Evolutionary conservation across 352 stramenopile genomes (phyloP).

Genomic region (Phytophthora sansomeana): DNA sequence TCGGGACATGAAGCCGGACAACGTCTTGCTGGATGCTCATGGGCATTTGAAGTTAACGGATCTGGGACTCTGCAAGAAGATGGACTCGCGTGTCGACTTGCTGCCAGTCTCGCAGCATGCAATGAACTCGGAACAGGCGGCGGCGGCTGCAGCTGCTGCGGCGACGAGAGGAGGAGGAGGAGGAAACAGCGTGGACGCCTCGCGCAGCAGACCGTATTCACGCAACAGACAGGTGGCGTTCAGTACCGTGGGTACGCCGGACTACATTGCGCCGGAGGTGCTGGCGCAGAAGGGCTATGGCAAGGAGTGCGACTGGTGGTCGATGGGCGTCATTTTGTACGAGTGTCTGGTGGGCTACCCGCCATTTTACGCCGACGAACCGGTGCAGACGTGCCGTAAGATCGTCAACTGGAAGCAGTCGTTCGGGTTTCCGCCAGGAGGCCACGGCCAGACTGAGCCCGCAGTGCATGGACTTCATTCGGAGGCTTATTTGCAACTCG

Average conservation of each 20-base stretch:
- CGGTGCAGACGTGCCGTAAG: constrained; percentile 98
- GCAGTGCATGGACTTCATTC: constrained; percentile 94
- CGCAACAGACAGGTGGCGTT: constrained; percentile 94
- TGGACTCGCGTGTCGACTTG: constrained; percentile 90
- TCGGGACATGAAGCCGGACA: constrained; percentile 98
- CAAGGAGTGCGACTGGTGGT: constrained; percentile 99
- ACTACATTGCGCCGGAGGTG: constrained; percentile 99
- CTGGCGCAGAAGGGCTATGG: constrained; percentile 88
- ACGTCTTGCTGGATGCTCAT: constrained; percentile 96
- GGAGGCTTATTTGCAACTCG: constrained; percentile 94
- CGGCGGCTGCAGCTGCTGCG: constrained; percentile 8
- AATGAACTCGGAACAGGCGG: constrained; percentile 41
- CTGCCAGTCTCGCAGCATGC: constrained; percentile 83
- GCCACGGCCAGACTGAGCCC: constrained; percentile 63
- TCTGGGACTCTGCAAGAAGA: constrained; percentile 98
- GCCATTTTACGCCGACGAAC: constrained; percentile 98
- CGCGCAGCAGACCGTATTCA: constrained; percentile 57
- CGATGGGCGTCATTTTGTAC: constrained; percentile 99
- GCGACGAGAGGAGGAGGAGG: constrained; percentile 33
- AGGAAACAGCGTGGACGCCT: constrained; percentile 47
- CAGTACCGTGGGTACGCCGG: constrained; percentile 98
- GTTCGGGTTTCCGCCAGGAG: constrained; percentile 83
- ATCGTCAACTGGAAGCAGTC: constrained; percentile 90
- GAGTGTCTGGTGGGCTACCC: constrained; percentile 99
- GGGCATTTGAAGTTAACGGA: constrained; percentile 99